Conservation (phyloP, 148 eudicot species). For the Amaranthus hypochondriacus region DNA sequence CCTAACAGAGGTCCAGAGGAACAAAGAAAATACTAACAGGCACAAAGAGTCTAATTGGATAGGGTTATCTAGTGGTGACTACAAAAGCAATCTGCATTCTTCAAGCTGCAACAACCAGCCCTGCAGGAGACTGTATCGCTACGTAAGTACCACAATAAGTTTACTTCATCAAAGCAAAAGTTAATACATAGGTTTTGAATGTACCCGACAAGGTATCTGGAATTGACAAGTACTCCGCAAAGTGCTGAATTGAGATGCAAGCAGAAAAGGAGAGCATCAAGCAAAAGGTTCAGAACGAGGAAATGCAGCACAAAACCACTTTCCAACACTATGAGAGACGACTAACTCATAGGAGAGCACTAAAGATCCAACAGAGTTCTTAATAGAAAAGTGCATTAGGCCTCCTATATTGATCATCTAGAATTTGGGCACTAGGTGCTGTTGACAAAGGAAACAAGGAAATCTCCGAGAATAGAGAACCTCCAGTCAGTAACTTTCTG, state of each 20-base stretch:
- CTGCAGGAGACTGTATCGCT: constrained; percentile 32
- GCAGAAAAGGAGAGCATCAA: neutral
- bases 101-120: constrained; percentile 37
- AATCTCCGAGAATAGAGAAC: constrained; percentile 66
- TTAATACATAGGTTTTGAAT: constrained; percentile 10
- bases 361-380: constrained; percentile 51
- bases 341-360: constrained; percentile 66
- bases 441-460: constrained; percentile 78
- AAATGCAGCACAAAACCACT: constrained; percentile 3
- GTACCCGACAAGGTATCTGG: constrained; percentile 38
- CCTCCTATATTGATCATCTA: constrained; percentile 54
- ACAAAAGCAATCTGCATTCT: constrained; percentile 32
- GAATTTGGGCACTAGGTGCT: constrained; percentile 64
- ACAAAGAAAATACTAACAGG: constrained; percentile 32
- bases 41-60: constrained; percentile 30
- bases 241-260: constrained; percentile 27
- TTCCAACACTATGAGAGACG: neutral
- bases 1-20: constrained; percentile 42
- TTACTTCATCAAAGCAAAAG: neutral
- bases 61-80: constrained; percentile 40
- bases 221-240: constrained; percentile 41
- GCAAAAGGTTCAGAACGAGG: neutral
- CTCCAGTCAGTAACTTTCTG: constrained; percentile 85
- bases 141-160: neutral
- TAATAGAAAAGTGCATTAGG: constrained; percentile 53